Evolutionary conservation across 177 flowering plant species (phyloP).

Genomic region (Vitis hybrid): DNA sequence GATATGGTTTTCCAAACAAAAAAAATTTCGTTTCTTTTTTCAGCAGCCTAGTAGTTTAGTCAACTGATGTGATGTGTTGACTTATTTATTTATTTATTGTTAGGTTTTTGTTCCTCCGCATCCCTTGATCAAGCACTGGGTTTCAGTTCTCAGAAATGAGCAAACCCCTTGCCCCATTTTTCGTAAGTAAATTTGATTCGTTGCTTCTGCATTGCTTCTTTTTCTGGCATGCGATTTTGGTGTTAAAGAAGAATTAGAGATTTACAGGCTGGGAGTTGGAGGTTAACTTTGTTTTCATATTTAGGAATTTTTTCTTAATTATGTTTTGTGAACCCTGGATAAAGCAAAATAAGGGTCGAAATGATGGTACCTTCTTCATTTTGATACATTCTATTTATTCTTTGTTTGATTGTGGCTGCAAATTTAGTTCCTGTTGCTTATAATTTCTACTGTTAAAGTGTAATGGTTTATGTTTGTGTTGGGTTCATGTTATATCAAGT

Average conservation of each 20-base stretch:
- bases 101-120: slow-evolving; percentile 96
- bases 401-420: too few species aligned
- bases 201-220: neutral
- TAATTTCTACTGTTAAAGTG: too few species aligned
- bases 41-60: neutral
- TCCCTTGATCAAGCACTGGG: slow-evolving; percentile 94
- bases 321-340: too few species aligned
- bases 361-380: too few species aligned
- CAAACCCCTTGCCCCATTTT: slow-evolving; percentile 87
- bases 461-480: too few species aligned
- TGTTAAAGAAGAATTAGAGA: neutral
- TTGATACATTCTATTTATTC: too few species aligned
- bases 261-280: too few species aligned
- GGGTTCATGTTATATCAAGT: too few species aligned
- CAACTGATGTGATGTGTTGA: neutral
- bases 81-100: neutral
- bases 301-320: too few species aligned
- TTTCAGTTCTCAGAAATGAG: slow-evolving; percentile 85
- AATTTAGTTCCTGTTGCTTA: too few species aligned
- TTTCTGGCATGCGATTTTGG: neutral
- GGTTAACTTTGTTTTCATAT: too few species aligned
- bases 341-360: too few species aligned
- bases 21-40: neutral
- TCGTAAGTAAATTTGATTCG: slow-evolving; percentile 45
- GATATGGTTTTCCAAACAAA: neutral